Evolutionary conservation across 106 monocot genomes (phyloP), one percentile per base, ranked within the genome.

Genomic region (Cymbidium sinense): DNA sequence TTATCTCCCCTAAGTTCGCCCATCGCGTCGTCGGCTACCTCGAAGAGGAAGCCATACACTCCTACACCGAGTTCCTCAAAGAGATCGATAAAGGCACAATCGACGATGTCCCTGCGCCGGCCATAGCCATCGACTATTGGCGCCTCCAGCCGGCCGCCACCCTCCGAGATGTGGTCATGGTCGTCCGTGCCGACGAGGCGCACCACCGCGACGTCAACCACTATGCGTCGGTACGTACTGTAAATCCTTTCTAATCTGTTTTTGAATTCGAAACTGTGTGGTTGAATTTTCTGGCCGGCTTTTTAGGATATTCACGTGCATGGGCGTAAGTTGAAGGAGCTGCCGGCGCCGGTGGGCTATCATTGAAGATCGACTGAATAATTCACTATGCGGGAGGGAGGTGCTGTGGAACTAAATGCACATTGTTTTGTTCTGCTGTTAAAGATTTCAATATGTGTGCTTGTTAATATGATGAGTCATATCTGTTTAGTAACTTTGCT

Each of bases 141-240:
- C 88, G 88, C 39, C 76, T 88, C 5, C 83, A 83, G 1, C 33
- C 81, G 1, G 34, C 83, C 54, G 81, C 93, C 54, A 90, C 86
- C n/a, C 88, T 91, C 33, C 88, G 82, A 28, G 93, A 93, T 73
- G 92, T 95, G 13, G 92, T 92, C 37, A 70, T 75, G 70, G 87
- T 88, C 18, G 84, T 90, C 30, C 79, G 92, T 33, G 92, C 95
- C 76, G 95, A 95, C 75, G 95, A 95, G 81, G 92, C 92, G 1
- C 95, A 95, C 83, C 95, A 95, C 80, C 95, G 95, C 64, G 95
- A 95, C 70, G 95, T 95, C 76, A 91, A 89, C 84, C 94, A 89
- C 81, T 95, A 83, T 75, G 86, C 89, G 15, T 87, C 89, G 74
- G 89, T 89, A 84, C 12, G 78, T 47, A 21, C 20, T 17, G n/a